Percentiles rank a stretch among this genome's conserved stretches.
Conservation (phyloP, 345 rosid genomes). For the Pistacia atlantica region DNA sequence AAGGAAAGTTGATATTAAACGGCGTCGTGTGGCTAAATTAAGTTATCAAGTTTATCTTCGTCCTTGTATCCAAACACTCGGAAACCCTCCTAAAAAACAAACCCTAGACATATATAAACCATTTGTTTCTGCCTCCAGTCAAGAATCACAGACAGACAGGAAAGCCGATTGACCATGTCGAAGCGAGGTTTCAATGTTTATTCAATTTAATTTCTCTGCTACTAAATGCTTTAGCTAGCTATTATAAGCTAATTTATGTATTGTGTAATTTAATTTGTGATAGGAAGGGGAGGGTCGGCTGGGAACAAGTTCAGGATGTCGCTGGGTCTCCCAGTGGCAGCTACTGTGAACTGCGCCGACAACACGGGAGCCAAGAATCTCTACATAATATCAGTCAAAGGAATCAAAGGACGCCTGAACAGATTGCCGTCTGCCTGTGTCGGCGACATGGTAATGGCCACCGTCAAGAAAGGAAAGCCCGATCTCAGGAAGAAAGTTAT, state of each 20-base stretch:
- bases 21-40: not conserved
- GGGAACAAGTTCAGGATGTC: conserved; percentile 87
- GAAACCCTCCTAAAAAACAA: not conserved
- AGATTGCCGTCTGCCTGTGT: conserved; percentile 91
- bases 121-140: too few relatives aligned
- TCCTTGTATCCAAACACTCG: conserved; percentile 21
- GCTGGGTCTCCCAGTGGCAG: conserved; percentile 81
- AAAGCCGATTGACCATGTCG: conserved; percentile 41
- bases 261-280: not conserved
- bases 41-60: not conserved
- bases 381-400: conserved; percentile 91
- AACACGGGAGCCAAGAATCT: conserved; percentile 85
- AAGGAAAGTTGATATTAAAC: not conserved
- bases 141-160: not conserved
- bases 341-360: conserved; percentile 76
- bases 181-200: conserved; percentile 35
- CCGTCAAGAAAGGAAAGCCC: conserved; percentile 95
- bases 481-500: conserved; percentile 94
- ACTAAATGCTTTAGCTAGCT: not conserved
- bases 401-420: conserved; percentile 93
- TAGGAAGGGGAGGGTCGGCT: conserved; percentile 72
- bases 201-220: too few relatives aligned
- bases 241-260: too few relatives aligned
- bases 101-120: conserved; percentile 22
- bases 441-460: conserved; percentile 98